Conservation (phyloP, 225 moss, liverwort and hornwort genomes). For the Ulota crispa region DNA sequence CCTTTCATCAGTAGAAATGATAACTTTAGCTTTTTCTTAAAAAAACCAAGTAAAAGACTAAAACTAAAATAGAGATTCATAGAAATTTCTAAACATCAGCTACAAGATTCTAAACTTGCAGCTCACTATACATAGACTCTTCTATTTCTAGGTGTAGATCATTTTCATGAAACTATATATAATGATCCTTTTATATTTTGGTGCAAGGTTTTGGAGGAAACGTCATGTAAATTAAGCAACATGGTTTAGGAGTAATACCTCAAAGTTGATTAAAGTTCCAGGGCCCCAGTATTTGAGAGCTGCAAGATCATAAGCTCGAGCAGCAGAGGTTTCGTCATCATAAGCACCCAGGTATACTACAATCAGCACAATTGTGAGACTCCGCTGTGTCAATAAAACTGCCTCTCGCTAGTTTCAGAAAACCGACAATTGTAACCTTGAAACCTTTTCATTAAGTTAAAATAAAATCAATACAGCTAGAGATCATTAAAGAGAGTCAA, state of each 20-base stretch:
- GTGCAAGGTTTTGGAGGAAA: neutral
- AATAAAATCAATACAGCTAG: too few relatives aligned
- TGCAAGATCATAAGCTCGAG: constrained; percentile 57
- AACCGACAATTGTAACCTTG: neutral
- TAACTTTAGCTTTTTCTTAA: neutral
- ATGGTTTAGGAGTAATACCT: neutral
- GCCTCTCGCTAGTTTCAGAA: neutral
- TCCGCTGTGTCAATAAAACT: neutral
- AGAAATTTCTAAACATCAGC: rapidly evolving
- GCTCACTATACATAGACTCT: too few relatives aligned
- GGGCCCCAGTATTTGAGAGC: constrained; percentile 45
- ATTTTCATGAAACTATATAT: neutral
- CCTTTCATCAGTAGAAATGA: neutral
- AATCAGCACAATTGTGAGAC: neutral
- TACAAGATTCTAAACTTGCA: neutral
- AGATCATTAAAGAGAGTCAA: neutral
- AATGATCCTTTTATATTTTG: neutral
- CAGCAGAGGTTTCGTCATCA: constrained; percentile 52
- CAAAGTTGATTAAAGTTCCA: constrained; percentile 16
- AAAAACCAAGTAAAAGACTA: too few relatives aligned
- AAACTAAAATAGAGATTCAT: neutral
- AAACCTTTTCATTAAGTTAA: neutral
- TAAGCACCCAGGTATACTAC: constrained; percentile 59
- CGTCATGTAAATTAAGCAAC: neutral
- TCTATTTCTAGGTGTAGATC: too few relatives aligned